These are phyloP conservation scores for Chytriomyces sp. DNA, from an alignment of 192 early-diverging fungal genomes.

Conservation along the genomic window DNA sequence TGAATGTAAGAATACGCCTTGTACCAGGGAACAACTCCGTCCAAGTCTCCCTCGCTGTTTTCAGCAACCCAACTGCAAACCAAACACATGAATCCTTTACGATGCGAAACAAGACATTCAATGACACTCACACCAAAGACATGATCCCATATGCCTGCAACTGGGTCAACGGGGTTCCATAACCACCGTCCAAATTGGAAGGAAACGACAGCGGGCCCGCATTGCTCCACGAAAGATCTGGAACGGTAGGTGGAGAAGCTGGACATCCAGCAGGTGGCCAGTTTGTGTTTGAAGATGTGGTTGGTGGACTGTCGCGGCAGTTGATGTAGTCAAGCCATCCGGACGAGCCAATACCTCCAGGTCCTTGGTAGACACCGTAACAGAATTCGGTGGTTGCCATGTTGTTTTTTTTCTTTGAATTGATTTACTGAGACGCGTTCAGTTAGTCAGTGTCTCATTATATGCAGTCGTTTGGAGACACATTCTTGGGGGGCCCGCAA, in stretches of 20 bases:
- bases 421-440: too few species aligned
- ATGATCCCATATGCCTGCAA: constrained; percentile 6
- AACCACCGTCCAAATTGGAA: background rate
- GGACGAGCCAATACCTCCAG: background rate
- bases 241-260: background rate
- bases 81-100: too few species aligned
- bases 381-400: background rate
- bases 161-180: constrained; percentile 3
- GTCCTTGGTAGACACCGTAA: background rate
- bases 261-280: constrained; percentile 27
- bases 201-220: background rate
- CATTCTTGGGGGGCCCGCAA: too few species aligned
- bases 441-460: too few species aligned
- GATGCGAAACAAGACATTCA: too few species aligned
- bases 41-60: background rate
- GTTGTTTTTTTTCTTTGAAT: too few species aligned
- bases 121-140: background rate
- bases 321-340: constrained; percentile 18
- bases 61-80: background rate
- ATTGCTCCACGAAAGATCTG: background rate
- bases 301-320: background rate
- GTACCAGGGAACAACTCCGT: constrained; percentile 23
- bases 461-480: too few species aligned
- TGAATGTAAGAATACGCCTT: constrained; percentile 27
- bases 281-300: background rate